These are phyloP conservation scores for Puccinia polysora DNA, from an alignment of 1,284 basidiomycete genomes.

Conservation along the genomic window DNA sequence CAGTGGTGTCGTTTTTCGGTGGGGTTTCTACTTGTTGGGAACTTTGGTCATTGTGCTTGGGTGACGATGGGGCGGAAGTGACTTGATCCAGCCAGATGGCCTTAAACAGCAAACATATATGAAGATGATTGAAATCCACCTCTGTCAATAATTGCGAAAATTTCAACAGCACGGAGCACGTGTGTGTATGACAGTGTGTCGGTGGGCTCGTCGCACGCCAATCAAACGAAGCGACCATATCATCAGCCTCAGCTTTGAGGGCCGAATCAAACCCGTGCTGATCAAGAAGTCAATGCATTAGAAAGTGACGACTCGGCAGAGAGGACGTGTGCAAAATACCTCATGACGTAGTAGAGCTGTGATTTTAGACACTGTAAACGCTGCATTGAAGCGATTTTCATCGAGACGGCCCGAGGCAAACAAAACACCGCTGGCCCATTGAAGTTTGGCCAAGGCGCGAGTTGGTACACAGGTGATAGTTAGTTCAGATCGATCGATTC, in stretches of 20 bases:
- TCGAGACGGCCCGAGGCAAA: constrained; percentile 29
- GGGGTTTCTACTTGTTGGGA: not conserved
- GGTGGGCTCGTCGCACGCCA: constrained; percentile 1
- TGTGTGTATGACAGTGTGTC: constrained; percentile 18
- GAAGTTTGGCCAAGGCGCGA: constrained; percentile 27
- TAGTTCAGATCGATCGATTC: constrained; percentile 33
- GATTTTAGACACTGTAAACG: constrained; percentile 27
- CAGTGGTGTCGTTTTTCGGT: constrained; percentile 11
- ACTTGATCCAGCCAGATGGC: constrained; percentile 38
- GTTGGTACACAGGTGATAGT: constrained; percentile 27
- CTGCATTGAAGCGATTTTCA: constrained; percentile 26
- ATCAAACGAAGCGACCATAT: constrained; percentile 30
- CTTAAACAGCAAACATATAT: constrained; percentile 30
- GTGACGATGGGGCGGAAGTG: not conserved
- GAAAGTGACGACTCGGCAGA: not conserved
- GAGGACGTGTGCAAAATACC: constrained; percentile 2
- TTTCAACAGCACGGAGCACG: constrained; percentile 26
- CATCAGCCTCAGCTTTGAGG: constrained; percentile 30
- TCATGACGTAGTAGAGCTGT: constrained; percentile 27
- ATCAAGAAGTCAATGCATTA: not conserved
- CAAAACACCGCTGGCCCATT: constrained; percentile 33
- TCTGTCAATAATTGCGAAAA: constrained; percentile 26
- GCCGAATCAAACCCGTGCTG: constrained; percentile 34
- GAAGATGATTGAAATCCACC: constrained; percentile 32
- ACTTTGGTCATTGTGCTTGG: not conserved